Conservation (phyloP, 345 rosid genomes). For the Salix arbutifolia region DNA sequence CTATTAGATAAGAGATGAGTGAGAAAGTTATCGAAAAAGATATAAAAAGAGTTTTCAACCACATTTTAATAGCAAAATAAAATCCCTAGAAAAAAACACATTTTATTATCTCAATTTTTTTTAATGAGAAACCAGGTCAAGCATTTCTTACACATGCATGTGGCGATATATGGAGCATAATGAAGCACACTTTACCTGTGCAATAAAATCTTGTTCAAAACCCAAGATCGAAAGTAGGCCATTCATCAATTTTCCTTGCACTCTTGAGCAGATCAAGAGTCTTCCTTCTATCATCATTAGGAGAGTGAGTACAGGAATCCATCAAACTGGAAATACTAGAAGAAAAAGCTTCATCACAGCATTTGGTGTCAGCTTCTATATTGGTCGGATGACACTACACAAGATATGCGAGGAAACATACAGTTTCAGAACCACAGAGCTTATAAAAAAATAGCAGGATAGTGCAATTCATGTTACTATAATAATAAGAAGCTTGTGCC, state of each 20-base stretch:
- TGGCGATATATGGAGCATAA: background rate
- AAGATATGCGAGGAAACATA: background rate
- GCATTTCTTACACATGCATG: background rate
- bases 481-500: background rate
- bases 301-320: background rate
- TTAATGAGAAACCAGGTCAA: background rate
- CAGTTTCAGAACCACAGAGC: background rate
- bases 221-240: conserved; percentile 18
- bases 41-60: too few species aligned
- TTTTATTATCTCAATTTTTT: too few species aligned
- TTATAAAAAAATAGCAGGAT: background rate
- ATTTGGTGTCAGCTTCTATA: background rate
- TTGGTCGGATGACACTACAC: background rate
- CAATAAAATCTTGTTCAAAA: conserved; percentile 1
- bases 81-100: too few species aligned
- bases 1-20: too few species aligned
- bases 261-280: background rate
- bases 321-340: background rate
- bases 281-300: background rate
- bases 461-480: background rate
- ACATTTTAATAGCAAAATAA: too few species aligned
- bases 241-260: conserved; percentile 1
- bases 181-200: background rate
- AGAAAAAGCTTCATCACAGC: background rate
- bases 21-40: too few species aligned